A percentile compares a stretch with the other conserved stretches of the same genome.
These are phyloP conservation scores for Lasiodiplodia theobromae DNA, from an alignment of 2,329 filamentous ascomycete species.

Conservation along the genomic window DNA sequence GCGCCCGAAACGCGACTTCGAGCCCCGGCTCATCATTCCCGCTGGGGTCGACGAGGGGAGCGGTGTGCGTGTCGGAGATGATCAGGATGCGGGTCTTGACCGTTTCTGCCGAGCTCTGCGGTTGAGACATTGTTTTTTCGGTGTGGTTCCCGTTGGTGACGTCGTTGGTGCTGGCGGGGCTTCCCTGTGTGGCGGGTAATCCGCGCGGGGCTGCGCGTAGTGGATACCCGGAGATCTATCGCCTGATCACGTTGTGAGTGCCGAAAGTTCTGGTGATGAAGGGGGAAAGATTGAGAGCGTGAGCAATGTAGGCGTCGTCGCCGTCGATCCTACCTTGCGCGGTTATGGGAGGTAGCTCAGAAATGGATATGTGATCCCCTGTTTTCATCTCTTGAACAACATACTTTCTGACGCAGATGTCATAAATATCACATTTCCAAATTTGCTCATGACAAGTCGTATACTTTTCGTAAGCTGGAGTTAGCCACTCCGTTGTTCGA, in stretches of 20 bases:
- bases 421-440: too few species aligned
- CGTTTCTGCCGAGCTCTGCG: slow-evolving; percentile 7
- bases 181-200: background rate
- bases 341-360: too few species aligned
- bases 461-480: too few species aligned
- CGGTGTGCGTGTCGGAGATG: slow-evolving; percentile 53
- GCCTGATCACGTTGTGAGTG: background rate
- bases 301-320: too few species aligned
- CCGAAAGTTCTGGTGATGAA: background rate
- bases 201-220: background rate
- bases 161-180: background rate
- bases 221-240: background rate
- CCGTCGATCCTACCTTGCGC: too few species aligned
- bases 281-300: too few species aligned
- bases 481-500: too few species aligned
- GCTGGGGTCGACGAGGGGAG: slow-evolving; percentile 28
- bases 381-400: too few species aligned
- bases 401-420: too few species aligned
- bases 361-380: too few species aligned
- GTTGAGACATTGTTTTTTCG: slow-evolving; percentile 1
- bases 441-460: too few species aligned
- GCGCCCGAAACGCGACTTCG: slow-evolving; percentile 39
- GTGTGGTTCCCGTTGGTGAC: background rate
- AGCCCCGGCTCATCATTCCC: background rate
- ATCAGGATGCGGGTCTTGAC: slow-evolving; percentile 53